phyloP scores from a whole-genome alignment of 2,329 filamentous ascomycete genomes.

The Samsoniella hepiali region DNA sequence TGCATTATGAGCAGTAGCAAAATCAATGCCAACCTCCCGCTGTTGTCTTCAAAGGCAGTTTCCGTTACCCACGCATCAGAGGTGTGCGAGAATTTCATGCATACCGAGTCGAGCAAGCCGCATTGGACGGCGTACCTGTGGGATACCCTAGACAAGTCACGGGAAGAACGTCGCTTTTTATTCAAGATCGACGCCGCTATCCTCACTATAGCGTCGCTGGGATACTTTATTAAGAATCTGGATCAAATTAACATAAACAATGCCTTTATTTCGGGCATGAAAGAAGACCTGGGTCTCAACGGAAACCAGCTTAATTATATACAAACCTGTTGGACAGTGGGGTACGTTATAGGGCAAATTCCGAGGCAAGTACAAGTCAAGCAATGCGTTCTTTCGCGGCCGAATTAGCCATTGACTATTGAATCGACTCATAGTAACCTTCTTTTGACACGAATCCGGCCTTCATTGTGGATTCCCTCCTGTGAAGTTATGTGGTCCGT shows the following conservation, averaged over 20 bases:
- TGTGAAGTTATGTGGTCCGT: conserved; percentile 34
- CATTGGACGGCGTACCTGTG: too few relatives aligned
- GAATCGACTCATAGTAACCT: conserved; percentile 27
- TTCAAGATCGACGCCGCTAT: conserved; percentile 36
- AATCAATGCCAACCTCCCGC: not conserved
- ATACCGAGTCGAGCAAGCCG: not conserved
- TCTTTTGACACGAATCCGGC: conserved; percentile 36
- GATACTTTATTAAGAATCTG: conserved; percentile 35
- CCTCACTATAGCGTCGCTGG: conserved; percentile 33
- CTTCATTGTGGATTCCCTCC: conserved; percentile 40
- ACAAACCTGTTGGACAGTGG: conserved; percentile 54
- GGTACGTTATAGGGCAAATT: conserved; percentile 51
- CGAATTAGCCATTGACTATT: not conserved
- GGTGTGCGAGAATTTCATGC: not conserved
- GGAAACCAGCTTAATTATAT: conserved; percentile 54
- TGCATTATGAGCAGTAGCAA: not conserved
- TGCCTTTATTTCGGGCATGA: conserved; percentile 46
- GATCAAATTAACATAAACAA: conserved; percentile 42
- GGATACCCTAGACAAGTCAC: conserved; percentile 19
- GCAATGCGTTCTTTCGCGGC: not conserved
- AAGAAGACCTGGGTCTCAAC: conserved; percentile 38
- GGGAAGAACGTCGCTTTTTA: conserved; percentile 31
- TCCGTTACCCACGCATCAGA: not conserved
- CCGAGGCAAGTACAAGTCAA: conserved; percentile 26
- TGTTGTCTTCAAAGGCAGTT: too few relatives aligned